phyloP scores from a whole-genome alignment of 345 rosid species.

The Sapria himalayana region DNA sequence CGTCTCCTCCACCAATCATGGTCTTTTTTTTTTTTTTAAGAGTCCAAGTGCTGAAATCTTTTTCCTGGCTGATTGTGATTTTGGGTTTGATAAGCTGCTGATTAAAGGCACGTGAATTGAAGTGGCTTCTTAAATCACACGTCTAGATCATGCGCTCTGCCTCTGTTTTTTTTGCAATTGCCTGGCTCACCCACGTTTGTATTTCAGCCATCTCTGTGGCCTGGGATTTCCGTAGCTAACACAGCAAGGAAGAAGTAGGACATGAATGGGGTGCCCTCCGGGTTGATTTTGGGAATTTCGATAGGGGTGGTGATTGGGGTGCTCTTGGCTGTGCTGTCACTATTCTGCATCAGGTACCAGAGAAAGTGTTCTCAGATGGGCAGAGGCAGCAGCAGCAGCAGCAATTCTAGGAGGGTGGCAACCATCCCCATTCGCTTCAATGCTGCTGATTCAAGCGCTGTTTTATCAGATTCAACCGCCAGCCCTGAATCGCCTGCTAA shows the following conservation, averaged over 20 bases:
- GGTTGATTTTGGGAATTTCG: constrained; percentile 74
- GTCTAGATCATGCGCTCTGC: too few relatives aligned
- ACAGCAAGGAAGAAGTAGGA: constrained; percentile 9
- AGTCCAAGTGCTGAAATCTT: too few relatives aligned
- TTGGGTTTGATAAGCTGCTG: too few relatives aligned
- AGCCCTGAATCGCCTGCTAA: constrained; percentile 83
- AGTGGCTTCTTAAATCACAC: too few relatives aligned
- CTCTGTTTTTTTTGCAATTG: too few relatives aligned
- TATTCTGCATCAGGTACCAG: constrained; percentile 42
- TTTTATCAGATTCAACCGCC: constrained; percentile 59
- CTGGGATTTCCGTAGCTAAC: too few relatives aligned
- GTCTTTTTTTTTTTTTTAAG: too few relatives aligned
- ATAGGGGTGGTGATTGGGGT: constrained; percentile 88
- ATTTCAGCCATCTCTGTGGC: too few relatives aligned
- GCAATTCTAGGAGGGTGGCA: constrained; percentile 66
- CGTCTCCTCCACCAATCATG: too few relatives aligned
- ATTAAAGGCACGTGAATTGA: too few relatives aligned
- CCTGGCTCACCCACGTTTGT: too few relatives aligned
- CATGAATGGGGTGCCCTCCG: constrained; percentile 69
- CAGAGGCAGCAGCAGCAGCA: constrained; percentile 67
- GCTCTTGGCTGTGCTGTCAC: constrained; percentile 38
- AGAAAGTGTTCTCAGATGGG: constrained; percentile 76
- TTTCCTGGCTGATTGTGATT: too few relatives aligned
- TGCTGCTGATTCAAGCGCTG: constrained; percentile 48
- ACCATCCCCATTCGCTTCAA: constrained; percentile 62